Conservation (phyloP, 345 rosid species). For the Salix koriyanagi region DNA sequence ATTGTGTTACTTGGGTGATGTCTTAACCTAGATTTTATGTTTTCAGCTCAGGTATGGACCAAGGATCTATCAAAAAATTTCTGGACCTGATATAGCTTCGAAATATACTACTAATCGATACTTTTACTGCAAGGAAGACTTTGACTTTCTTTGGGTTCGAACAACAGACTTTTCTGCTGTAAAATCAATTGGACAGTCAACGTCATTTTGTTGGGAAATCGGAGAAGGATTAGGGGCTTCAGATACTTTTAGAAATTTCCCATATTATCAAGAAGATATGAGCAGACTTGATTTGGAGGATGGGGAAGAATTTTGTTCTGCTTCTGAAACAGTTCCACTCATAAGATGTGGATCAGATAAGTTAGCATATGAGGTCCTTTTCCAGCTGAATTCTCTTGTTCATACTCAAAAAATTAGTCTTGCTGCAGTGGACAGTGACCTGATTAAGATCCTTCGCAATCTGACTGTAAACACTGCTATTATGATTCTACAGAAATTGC, state of each 20-base stretch:
- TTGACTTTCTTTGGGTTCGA: slow-evolving; percentile 79
- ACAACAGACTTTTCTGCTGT: slow-evolving; percentile 63
- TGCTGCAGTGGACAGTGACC: slow-evolving; percentile 39
- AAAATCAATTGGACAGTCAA: slow-evolving; percentile 66
- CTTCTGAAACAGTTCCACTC: slow-evolving; percentile 59
- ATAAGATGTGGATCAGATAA: slow-evolving; percentile 37
- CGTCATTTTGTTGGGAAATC: slow-evolving; percentile 60
- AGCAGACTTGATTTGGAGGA: slow-evolving; percentile 35
- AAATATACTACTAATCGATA: slow-evolving; percentile 60
- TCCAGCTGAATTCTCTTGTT: slow-evolving; percentile 75
- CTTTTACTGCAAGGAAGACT: slow-evolving; percentile 74
- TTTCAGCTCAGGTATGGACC: slow-evolving; percentile 72
- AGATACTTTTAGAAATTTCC: slow-evolving; percentile 49
- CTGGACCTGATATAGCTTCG: slow-evolving; percentile 54
- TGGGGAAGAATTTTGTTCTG: slow-evolving; percentile 41
- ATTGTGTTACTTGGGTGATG: background rate
- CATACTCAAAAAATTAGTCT: slow-evolving; percentile 75
- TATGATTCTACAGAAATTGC: slow-evolving; percentile 61
- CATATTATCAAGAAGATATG: slow-evolving; percentile 44
- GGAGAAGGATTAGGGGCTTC: slow-evolving; percentile 31
- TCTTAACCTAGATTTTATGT: background rate
- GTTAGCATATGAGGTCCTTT: slow-evolving; percentile 66
- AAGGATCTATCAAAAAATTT: slow-evolving; percentile 52
- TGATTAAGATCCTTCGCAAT: slow-evolving; percentile 43
- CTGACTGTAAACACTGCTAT: slow-evolving; percentile 44